Percentiles rank a stretch among this genome's conserved stretches.
phyloP scores from a whole-genome alignment of 2,329 filamentous ascomycete genomes.

The Teratosphaeria nubilosa region DNA sequence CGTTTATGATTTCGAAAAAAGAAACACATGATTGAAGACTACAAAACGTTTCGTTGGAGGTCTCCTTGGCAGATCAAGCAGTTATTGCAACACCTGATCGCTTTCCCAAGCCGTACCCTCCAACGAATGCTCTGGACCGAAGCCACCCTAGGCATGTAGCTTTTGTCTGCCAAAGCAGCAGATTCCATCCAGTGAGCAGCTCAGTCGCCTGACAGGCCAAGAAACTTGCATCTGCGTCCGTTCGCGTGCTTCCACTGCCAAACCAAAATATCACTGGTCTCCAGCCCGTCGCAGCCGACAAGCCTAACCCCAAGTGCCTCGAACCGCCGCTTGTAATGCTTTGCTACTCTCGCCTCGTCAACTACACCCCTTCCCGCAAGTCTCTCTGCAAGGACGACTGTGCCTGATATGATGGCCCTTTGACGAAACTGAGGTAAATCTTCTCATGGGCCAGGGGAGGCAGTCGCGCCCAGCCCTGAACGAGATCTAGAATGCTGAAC shows the following conservation, averaged over 20 bases:
- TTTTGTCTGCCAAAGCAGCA: background rate
- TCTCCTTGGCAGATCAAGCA: too few species aligned
- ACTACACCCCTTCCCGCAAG: background rate
- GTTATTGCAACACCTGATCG: too few species aligned
- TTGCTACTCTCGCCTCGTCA: background rate
- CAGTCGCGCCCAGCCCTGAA: conserved; percentile 1
- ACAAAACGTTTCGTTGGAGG: too few species aligned
- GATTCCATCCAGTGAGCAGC: background rate
- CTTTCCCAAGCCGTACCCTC: too few species aligned
- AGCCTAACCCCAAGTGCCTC: background rate
- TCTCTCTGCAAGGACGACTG: background rate
- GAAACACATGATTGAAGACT: too few species aligned
- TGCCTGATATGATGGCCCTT: background rate
- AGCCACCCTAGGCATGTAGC: too few species aligned
- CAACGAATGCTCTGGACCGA: too few species aligned
- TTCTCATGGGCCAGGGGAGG: background rate
- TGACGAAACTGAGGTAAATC: conserved; percentile 3
- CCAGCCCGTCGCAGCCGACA: background rate
- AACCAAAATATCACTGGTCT: background rate
- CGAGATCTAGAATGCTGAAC: background rate
- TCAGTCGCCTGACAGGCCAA: background rate
- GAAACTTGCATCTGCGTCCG: background rate
- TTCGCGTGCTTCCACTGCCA: background rate
- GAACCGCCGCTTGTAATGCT: background rate
- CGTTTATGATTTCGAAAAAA: too few species aligned